Percentiles rank a stretch among this genome's conserved stretches.
phyloP scores from a whole-genome alignment of 768 basidiomycete genomes.

The Neoboletus brunneissimus region DNA sequence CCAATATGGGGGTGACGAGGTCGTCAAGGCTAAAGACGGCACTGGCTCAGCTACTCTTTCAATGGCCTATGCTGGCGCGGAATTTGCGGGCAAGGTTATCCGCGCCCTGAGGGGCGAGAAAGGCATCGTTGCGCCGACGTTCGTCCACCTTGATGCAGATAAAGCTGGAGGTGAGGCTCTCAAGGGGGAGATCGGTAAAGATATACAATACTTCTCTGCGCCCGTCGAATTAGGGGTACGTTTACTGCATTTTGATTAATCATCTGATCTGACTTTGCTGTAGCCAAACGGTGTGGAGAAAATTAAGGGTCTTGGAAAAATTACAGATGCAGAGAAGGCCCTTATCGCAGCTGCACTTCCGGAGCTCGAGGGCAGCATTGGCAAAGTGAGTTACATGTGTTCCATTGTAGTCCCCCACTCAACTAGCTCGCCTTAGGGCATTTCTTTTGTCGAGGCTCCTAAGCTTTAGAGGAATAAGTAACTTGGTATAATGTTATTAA shows the following conservation, averaged over 20 bases:
- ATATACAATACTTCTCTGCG: constrained; percentile 86
- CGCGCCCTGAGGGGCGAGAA: constrained; percentile 85
- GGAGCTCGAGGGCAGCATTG: constrained; percentile 73
- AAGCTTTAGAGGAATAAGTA: constrained; percentile 24
- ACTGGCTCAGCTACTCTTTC: constrained; percentile 92
- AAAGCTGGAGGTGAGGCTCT: constrained; percentile 68
- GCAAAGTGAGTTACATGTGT: constrained; percentile 48
- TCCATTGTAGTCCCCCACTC: background rate
- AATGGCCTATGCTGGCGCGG: constrained; percentile 93
- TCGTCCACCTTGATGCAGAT: constrained; percentile 77
- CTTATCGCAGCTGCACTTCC: constrained; percentile 80
- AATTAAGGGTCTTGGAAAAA: constrained; percentile 75
- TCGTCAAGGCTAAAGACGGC: constrained; percentile 95
- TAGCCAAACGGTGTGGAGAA: constrained; percentile 79
- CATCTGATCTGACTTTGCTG: constrained; percentile 2
- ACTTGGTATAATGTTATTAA: background rate
- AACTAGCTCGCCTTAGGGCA: constrained; percentile 17
- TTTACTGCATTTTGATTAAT: background rate
- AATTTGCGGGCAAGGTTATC: constrained; percentile 82
- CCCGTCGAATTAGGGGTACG: constrained; percentile 84
- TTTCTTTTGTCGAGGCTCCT: constrained; percentile 24
- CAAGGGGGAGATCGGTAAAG: constrained; percentile 69
- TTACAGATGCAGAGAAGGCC: constrained; percentile 68
- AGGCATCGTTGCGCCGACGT: constrained; percentile 80
- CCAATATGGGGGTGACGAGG: constrained; percentile 96